Evolutionary conservation across 257 asterid species (phyloP).

Genomic region (Catharanthus roseus): DNA sequence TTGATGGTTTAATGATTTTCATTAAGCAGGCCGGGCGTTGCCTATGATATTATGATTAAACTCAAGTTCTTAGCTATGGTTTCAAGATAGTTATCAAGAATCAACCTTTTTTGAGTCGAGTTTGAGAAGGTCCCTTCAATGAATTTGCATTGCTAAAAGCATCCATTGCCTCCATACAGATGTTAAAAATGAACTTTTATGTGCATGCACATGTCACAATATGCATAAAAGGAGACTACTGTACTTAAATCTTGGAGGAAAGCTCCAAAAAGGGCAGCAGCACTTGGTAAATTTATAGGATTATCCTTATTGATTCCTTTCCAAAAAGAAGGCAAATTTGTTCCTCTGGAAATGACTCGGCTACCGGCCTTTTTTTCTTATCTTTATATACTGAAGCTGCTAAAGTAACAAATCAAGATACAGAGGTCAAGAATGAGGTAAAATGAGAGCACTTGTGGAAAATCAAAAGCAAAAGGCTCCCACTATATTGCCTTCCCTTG

Average conservation of each 20-base stretch:
- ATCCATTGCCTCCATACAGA: not conserved
- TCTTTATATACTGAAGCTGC: conserved; percentile 2
- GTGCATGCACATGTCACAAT: not conserved
- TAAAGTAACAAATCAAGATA: conserved; percentile 8
- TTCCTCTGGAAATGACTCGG: conserved; percentile 2
- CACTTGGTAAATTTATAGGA: conserved; percentile 16
- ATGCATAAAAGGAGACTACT: not conserved
- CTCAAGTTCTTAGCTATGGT: no score
- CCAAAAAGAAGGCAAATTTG: conserved; percentile 8
- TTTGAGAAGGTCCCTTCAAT: not conserved
- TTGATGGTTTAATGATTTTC: no score
- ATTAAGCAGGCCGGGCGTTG: no score
- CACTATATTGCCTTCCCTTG: conserved; percentile 11
- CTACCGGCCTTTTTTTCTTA: conserved; percentile 3
- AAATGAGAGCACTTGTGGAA: conserved; percentile 18
- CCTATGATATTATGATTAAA: no score
- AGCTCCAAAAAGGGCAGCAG: not conserved
- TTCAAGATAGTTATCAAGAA: not conserved
- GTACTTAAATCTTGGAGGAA: conserved; percentile 5
- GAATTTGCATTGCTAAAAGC: not conserved
- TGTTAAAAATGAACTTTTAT: not conserved
- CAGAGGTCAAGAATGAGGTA: conserved; percentile 25
- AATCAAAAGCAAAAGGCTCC: conserved; percentile 13
- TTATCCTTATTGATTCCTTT: conserved; percentile 10
- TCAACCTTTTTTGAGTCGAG: not conserved